Base-by-base conservation (phyloP, 2,329 filamentous ascomycete species). In the Pseudogymnoascus sp. region DNA sequence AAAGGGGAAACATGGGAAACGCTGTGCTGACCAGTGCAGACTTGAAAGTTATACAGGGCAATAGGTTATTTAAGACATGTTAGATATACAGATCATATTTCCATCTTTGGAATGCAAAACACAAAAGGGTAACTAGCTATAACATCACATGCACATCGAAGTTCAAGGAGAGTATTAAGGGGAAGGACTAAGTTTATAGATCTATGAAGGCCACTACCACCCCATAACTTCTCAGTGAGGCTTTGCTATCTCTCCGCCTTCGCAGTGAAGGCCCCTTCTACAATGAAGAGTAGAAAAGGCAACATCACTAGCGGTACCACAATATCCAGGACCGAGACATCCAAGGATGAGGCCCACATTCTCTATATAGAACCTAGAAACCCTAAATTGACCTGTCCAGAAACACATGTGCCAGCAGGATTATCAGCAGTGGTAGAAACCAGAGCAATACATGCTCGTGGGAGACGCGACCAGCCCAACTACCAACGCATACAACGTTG, bases 401-500 rank as follows among this genome's bases (percentile, higher is more conserved):
- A 54, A 54, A 30, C 25, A n/a, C 43, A 50, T 50, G 25, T 33
- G 47, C 47, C 28, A 54, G 33, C 14, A 54, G 47, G 47, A 18
- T 54, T 11, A 54, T 54, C 47, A 18, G 28, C 47, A 54, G 47
- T 54, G 47, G 47, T 54, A 54, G 47, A n/a, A 54, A 11, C 16
- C 22, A 50, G 43, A 50, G 43, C 30, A 47, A 50, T 66, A 50
- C 6, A 30, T 30, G 30, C 43, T 6, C 66, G 69, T 63, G 71
- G 70, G 75, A 78, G 77, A 77, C 78, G 78, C 77, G 77, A 81
- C 78, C 78, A 79, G 77, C 76, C 78, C 76, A 75, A 71, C 73
- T 39, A 58, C 74, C 74, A 69, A 63, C 61, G 64, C 60, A 59
- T 58, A 28, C 60, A 65, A 63, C 65, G 16, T 22, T 36, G 33